phyloP scores from a whole-genome alignment of 768 basidiomycete species.

The Fistulinella prunicolor region DNA sequence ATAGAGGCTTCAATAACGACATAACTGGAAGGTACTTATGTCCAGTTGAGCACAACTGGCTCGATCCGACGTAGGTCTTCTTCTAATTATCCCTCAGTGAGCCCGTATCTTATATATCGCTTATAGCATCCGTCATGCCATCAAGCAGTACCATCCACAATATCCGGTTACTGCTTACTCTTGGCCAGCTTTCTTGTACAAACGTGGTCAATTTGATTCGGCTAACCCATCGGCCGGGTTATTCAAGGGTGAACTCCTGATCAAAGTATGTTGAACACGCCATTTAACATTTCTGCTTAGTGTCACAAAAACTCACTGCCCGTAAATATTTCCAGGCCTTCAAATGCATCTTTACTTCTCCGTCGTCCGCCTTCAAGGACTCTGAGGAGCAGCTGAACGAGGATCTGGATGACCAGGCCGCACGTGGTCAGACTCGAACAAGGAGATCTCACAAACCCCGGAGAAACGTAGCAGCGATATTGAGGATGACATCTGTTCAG shows the following conservation, averaged over 20 bases:
- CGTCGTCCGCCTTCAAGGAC: not conserved
- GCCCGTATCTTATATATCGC: too few relatives aligned
- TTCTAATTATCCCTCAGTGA: not conserved
- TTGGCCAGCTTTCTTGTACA: conserved; percentile 6
- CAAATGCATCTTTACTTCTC: conserved; percentile 2
- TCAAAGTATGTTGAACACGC: not conserved
- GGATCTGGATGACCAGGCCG: too few relatives aligned
- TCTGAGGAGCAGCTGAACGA: too few relatives aligned
- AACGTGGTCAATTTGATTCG: not conserved
- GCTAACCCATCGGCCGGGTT: not conserved
- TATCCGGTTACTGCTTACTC: not conserved
- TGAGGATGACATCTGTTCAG: not conserved
- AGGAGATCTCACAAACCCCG: too few relatives aligned
- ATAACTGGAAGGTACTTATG: not conserved
- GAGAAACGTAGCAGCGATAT: not conserved
- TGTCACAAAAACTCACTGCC: too few relatives aligned
- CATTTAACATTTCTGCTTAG: too few relatives aligned
- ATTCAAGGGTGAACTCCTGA: not conserved
- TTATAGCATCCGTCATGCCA: not conserved
- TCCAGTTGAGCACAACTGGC: conserved; percentile 2
- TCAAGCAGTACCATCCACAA: not conserved
- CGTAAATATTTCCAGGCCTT: conserved; percentile 1
- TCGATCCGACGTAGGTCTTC: not conserved
- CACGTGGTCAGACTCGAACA: too few relatives aligned
- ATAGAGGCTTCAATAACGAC: not conserved